Percentiles rank a stretch among this genome's conserved stretches.
phyloP scores from a whole-genome alignment of 1,284 basidiomycete genomes.

The Tilletiaria anomala region DNA sequence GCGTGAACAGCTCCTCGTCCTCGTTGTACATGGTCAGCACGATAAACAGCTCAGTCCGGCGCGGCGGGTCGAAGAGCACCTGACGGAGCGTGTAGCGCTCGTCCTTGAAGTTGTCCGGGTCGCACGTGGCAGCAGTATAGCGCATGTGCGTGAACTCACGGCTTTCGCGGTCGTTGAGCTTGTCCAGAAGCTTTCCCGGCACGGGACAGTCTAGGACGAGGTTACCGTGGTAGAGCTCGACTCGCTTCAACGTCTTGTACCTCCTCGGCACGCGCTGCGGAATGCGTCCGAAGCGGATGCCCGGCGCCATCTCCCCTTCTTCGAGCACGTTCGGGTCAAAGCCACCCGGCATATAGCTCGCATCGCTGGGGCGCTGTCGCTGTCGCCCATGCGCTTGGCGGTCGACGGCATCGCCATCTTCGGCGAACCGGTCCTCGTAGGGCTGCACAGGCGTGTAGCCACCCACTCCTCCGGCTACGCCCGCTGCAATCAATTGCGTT shows the following conservation, averaged over 20 bases:
- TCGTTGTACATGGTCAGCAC: slow-evolving; percentile 11
- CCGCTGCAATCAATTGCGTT: no score
- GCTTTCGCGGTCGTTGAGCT: neutral
- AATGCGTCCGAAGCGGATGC: neutral
- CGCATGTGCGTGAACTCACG: slow-evolving; percentile 5
- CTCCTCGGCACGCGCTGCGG: slow-evolving; percentile 20
- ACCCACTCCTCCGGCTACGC: no score
- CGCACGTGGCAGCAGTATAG: slow-evolving; percentile 5
- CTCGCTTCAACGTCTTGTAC: slow-evolving; percentile 33
- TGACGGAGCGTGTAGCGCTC: slow-evolving; percentile 6
- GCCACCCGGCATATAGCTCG: neutral
- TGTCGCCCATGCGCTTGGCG: no score
- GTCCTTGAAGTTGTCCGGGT: slow-evolving; percentile 7
- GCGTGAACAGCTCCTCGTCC: slow-evolving; percentile 16
- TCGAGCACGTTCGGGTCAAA: neutral
- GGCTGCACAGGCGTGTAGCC: no score
- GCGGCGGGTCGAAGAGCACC: slow-evolving; percentile 3
- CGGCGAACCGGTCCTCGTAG: no score
- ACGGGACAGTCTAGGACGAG: neutral
- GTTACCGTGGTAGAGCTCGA: slow-evolving; percentile 26
- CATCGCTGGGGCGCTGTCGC: no score
- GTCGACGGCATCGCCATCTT: no score
- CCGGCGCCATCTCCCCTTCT: neutral
- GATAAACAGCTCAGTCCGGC: slow-evolving; percentile 6
- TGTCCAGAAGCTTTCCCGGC: neutral